Base-by-base conservation (phyloP, 2,329 filamentous ascomycete genomes). In the Pseudogymnoascus sp. region DNA sequence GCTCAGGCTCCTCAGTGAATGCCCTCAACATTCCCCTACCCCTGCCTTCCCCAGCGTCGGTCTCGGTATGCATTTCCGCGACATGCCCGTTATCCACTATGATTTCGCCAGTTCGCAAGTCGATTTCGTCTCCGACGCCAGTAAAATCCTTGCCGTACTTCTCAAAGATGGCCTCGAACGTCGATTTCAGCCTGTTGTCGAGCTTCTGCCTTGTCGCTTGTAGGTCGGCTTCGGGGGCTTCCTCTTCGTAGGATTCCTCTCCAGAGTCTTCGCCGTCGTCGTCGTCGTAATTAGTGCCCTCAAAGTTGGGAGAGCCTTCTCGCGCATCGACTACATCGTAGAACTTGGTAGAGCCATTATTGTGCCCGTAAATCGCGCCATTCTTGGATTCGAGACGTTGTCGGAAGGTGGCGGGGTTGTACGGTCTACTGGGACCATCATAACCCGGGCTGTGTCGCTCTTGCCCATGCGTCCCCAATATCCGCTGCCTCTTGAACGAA, bases 81-180 rank as follows among this genome's bases (percentile, higher is more conserved):
- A 97, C 73, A 75, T 97, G 94, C 0, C 94, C 93, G 78, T 96
- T 94, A 73, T 97, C 83, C 61, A 97, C 86, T n/a, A 96, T 81
- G 54, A 97, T 86, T 62, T 89, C 79, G 60, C 90, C 92, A 0
- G 89, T 93, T 58, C 80, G 78, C 61, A 96, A 78, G 73, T 97
- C 90, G 68, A 97, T 92, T 75, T 96, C 92, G 73, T 97, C 93
- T 60, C 88, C 92, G 58, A 93, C 81, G 4, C 86, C 88, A 1
- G 86, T 85, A 69, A 96, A 96, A 71, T 97, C 89, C 65, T 81
- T 86, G 60, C 82, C 86, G 72, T 96, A 97, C 73, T 96, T 97
- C 63, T 88, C 84, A 71, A 96, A 96, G 61, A 97, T 96, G 61
- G 84, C 79, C 70, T 96, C 92, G 72, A 96, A 94, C 4, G 86